phyloP scores from a whole-genome alignment of 2,329 filamentous ascomycete species.

The Trichoderma sp. region DNA sequence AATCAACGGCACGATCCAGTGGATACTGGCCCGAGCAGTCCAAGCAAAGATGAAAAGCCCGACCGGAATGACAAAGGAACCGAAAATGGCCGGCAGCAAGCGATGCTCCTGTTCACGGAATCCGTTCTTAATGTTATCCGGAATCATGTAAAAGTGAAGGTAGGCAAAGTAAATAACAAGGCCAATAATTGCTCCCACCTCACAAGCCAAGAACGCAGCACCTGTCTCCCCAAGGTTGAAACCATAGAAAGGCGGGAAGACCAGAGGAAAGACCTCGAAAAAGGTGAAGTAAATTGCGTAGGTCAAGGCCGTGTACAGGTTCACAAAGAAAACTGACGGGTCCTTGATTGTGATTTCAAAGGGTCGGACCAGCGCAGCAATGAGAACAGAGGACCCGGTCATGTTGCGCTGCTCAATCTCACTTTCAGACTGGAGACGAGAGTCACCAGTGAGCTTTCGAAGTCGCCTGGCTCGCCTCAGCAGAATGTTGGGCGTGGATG shows the following conservation, averaged over 20 bases:
- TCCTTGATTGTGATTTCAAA: slow-evolving; percentile 43
- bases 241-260: slow-evolving; percentile 3
- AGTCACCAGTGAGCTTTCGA: slow-evolving; percentile 39
- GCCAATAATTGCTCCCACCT: neutral
- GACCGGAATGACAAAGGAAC: slow-evolving; percentile 1
- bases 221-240: slow-evolving; percentile 16
- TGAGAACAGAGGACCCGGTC: slow-evolving; percentile 30
- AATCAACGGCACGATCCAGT: slow-evolving; percentile 11
- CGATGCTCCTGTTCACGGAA: slow-evolving; percentile 9
- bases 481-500: slow-evolving; percentile 57
- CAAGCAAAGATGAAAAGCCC: slow-evolving; percentile 15
- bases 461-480: slow-evolving; percentile 59
- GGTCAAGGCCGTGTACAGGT: slow-evolving; percentile 49
- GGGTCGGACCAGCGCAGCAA: slow-evolving; percentile 35
- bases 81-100: neutral
- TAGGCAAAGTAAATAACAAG: slow-evolving; percentile 15
- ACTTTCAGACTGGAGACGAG: slow-evolving; percentile 30
- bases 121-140: slow-evolving; percentile 5
- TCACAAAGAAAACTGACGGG: slow-evolving; percentile 40
- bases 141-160: slow-evolving; percentile 11
- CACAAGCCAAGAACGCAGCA: slow-evolving; percentile 3
- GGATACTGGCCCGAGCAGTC: slow-evolving; percentile 5
- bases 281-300: slow-evolving; percentile 41
- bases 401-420: slow-evolving; percentile 35
- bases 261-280: slow-evolving; percentile 13